A percentile compares a stretch with the other conserved stretches of the same genome.
These are phyloP conservation scores for Trypanosoma mega DNA, from an alignment of 208 protist genomes.

Conservation along the genomic window DNA sequence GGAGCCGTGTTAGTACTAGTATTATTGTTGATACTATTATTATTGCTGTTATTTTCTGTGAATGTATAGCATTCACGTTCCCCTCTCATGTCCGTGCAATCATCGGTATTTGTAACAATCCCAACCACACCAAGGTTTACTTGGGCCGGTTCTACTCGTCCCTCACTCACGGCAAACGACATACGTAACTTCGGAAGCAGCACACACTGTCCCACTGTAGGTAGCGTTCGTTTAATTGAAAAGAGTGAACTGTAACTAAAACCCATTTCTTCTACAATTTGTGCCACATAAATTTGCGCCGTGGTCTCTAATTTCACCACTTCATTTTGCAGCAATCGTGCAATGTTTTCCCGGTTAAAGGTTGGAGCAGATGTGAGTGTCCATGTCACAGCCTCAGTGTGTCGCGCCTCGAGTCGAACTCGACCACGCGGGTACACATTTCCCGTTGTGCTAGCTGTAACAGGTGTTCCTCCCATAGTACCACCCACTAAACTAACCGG, in stretches of 20 bases:
- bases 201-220: slow-evolving; percentile 53
- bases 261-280: slow-evolving; percentile 41
- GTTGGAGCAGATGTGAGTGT: slow-evolving; percentile 40
- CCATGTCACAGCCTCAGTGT: slow-evolving; percentile 45
- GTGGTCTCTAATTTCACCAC: slow-evolving; percentile 41
- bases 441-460: neutral
- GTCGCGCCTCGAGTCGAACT: slow-evolving; percentile 43
- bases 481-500: too few relatives aligned
- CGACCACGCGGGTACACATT: slow-evolving; percentile 35
- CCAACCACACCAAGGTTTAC: slow-evolving; percentile 37
- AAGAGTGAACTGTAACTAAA: slow-evolving; percentile 42
- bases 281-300: slow-evolving; percentile 54
- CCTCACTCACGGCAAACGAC: slow-evolving; percentile 65
- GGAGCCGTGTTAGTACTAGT: too few relatives aligned
- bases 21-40: too few relatives aligned
- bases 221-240: slow-evolving; percentile 30
- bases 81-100: neutral
- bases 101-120: slow-evolving; percentile 6
- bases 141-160: slow-evolving; percentile 37
- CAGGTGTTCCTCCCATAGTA: neutral
- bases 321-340: slow-evolving; percentile 39
- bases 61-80: too few relatives aligned
- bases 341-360: slow-evolving; percentile 38
- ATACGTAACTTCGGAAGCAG: slow-evolving; percentile 34
- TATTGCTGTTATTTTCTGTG: too few relatives aligned